phyloP scores from a whole-genome alignment of 2,329 filamentous ascomycete species.

The Calonectria pteridis region DNA sequence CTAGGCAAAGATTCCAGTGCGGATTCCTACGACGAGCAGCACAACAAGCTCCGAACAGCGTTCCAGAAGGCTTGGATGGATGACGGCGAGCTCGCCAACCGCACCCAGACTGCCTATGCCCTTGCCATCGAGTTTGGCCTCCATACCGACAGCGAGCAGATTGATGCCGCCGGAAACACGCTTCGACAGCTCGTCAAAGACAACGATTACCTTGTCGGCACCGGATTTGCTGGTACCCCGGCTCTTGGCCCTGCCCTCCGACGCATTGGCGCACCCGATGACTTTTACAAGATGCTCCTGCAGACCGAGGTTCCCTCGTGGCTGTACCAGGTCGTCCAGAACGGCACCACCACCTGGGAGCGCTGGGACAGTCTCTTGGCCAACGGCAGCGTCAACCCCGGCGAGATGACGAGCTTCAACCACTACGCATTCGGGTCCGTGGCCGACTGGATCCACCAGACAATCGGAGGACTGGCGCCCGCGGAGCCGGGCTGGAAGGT shows the following conservation, averaged over 20 bases:
- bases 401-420: constrained; percentile 63
- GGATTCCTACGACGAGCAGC: constrained; percentile 36
- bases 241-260: not conserved
- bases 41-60: constrained; percentile 33
- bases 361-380: constrained; percentile 62
- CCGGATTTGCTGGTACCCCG: constrained; percentile 49
- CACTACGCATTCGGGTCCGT: constrained; percentile 64
- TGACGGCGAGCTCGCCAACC: constrained; percentile 48
- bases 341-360: constrained; percentile 64
- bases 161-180: constrained; percentile 39
- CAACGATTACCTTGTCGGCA: constrained; percentile 53
- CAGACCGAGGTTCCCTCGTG: constrained; percentile 60
- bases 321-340: constrained; percentile 61
- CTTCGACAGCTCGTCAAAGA: constrained; percentile 49
- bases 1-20: constrained; percentile 47
- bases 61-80: constrained; percentile 51
- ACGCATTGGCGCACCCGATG: constrained; percentile 43
- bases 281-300: constrained; percentile 62
- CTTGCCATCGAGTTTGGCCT: constrained; percentile 55
- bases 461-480: constrained; percentile 56
- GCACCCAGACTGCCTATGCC: constrained; percentile 56
- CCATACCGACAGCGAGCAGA: constrained; percentile 36
- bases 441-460: constrained; percentile 60
- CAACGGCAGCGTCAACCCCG: constrained; percentile 58
- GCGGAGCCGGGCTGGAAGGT: constrained; percentile 56